phyloP scores from a whole-genome alignment of 306 rosid species.

The Begonia peltatifolia region DNA sequence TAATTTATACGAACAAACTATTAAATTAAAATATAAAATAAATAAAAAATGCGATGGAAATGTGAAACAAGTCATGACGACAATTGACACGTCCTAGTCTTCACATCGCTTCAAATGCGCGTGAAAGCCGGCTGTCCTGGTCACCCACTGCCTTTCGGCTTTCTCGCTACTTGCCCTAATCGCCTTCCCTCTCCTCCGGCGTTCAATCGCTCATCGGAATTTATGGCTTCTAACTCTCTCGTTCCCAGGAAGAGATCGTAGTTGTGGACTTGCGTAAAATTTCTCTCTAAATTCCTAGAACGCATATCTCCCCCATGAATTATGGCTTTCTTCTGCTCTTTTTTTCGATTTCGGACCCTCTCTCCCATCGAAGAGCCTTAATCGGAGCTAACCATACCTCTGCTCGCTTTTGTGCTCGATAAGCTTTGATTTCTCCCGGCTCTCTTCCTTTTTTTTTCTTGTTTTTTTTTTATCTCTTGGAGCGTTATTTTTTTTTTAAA shows the following conservation, averaged over 20 bases:
- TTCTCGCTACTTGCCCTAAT: not conserved
- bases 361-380: slow-evolving; percentile 18
- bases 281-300: not conserved
- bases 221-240: not conserved
- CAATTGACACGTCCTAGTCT: not conserved
- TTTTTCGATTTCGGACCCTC: slow-evolving; percentile 17
- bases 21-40: too few relatives aligned
- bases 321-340: slow-evolving; percentile 23
- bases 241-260: not conserved
- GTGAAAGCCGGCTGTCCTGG: not conserved
- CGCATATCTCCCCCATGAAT: slow-evolving; percentile 21
- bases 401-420: slow-evolving; percentile 78
- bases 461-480: not conserved
- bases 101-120: not conserved
- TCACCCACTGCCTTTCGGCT: not conserved
- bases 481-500: not conserved
- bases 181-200: not conserved
- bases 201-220: not conserved
- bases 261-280: not conserved
- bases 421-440: slow-evolving; percentile 2
- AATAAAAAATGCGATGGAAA: too few relatives aligned
- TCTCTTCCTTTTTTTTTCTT: not conserved
- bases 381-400: slow-evolving; percentile 91
- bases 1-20: too few relatives aligned
- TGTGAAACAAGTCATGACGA: too few relatives aligned